These are phyloP conservation scores for Talaromyces pinophilus DNA, from an alignment of 2,329 filamentous ascomycete genomes.

Conservation along the genomic window DNA sequence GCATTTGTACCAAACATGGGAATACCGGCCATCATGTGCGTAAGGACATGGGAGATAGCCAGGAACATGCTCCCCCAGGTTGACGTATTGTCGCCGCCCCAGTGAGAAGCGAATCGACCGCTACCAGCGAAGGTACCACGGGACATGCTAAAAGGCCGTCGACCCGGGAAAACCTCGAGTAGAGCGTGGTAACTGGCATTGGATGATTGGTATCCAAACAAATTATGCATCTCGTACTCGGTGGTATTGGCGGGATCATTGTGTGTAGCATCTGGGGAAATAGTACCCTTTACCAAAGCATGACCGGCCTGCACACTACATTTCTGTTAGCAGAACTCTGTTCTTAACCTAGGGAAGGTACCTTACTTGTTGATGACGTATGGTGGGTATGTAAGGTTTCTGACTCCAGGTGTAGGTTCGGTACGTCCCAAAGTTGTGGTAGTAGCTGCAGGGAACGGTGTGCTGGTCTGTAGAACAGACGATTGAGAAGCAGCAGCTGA, in stretches of 20 bases:
- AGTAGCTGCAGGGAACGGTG: background rate
- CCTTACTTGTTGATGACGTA: background rate
- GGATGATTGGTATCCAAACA: constrained; percentile 73
- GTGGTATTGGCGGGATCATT: constrained; percentile 61
- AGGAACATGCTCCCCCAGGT: constrained; percentile 68
- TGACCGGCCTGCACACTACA: constrained; percentile 42
- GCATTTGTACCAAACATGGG: constrained; percentile 75
- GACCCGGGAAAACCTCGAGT: constrained; percentile 61
- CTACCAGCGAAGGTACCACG: background rate
- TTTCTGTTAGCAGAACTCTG: background rate
- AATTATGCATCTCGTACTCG: constrained; percentile 83
- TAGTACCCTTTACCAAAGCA: constrained; percentile 70
- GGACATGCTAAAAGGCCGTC: constrained; percentile 48
- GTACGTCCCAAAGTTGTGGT: background rate
- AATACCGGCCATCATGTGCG: constrained; percentile 65
- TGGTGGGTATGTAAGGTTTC: background rate
- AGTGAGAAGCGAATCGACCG: background rate
- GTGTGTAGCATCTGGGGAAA: constrained; percentile 77
- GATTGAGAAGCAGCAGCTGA: constrained; percentile 56
- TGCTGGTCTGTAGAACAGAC: constrained; percentile 41
- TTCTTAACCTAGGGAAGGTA: background rate
- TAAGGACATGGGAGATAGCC: constrained; percentile 79
- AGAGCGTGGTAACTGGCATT: constrained; percentile 76
- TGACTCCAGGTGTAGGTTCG: background rate
- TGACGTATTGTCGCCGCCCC: background rate